These are phyloP conservation scores for Globisporangium carolinianum DNA, from an alignment of 352 stramenopile genomes.

Conservation along the genomic window DNA sequence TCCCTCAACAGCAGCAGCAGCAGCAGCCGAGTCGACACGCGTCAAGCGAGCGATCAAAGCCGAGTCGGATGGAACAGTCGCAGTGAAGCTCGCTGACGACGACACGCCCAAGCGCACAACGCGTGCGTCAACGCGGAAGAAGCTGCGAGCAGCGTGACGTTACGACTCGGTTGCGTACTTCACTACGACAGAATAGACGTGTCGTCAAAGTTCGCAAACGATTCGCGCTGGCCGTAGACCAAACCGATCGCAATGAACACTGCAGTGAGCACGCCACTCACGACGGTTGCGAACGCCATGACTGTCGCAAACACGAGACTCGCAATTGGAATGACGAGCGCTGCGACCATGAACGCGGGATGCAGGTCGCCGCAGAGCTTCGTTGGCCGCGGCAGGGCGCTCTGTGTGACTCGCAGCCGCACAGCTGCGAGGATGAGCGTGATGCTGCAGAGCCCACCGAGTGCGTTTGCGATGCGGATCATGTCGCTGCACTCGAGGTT, in stretches of 20 bases:
- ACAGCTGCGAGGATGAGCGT: constrained; percentile 32
- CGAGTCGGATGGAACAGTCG: too few species aligned
- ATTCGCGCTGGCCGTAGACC: constrained; percentile 40
- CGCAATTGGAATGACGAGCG: constrained; percentile 27
- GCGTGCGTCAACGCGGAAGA: too few species aligned
- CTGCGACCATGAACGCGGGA: constrained; percentile 20
- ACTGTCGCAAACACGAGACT: constrained; percentile 26
- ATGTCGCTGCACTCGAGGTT: constrained; percentile 46
- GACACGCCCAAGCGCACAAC: too few species aligned
- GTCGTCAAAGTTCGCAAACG: constrained; percentile 33
- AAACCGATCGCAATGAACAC: constrained; percentile 48
- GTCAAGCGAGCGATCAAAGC: too few species aligned
- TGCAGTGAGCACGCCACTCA: constrained; percentile 26
- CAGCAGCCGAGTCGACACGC: too few species aligned
- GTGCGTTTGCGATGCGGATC: constrained; percentile 44
- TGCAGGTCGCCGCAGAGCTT: constrained; percentile 36
- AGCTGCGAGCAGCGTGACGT: too few species aligned
- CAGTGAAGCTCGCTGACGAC: too few species aligned
- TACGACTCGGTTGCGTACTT: too few species aligned
- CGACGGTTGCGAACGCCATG: constrained; percentile 34
- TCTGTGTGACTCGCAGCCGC: constrained; percentile 28
- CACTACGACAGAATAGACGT: too few species aligned
- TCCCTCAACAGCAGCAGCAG: too few species aligned
- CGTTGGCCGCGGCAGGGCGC: constrained; percentile 24
- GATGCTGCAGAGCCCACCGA: constrained; percentile 36